Evolutionary conservation across 345 rosid species (phyloP).

Genomic region (Toxicodendron radicans): DNA sequence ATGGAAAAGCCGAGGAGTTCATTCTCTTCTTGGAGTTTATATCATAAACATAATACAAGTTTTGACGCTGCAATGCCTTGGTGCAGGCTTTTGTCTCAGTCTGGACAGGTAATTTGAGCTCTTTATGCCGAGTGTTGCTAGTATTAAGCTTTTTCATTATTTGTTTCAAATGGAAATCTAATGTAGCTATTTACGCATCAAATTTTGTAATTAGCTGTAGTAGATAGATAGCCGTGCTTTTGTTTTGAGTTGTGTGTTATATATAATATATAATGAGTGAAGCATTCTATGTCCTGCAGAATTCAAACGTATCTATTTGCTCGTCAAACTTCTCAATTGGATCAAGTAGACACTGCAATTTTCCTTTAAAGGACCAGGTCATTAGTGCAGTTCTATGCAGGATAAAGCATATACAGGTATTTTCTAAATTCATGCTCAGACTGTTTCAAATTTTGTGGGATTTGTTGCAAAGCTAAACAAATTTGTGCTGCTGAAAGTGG

Average conservation of each 20-base stretch:
- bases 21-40: constrained; percentile 40
- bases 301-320: constrained; percentile 50
- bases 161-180: not conserved
- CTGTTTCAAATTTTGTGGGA: not conserved
- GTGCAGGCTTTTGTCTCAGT: constrained; percentile 78
- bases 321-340: constrained; percentile 52
- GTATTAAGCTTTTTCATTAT: not conserved
- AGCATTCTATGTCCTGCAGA: constrained; percentile 43
- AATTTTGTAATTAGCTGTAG: not conserved
- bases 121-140: not conserved
- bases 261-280: not conserved
- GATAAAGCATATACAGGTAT: constrained; percentile 69
- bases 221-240: constrained; percentile 2
- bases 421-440: not conserved
- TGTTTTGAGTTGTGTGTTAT: not conserved
- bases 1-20: constrained; percentile 59
- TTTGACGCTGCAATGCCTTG: constrained; percentile 52
- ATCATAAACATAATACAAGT: constrained; percentile 44
- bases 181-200: not conserved
- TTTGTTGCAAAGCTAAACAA: not conserved
- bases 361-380: constrained; percentile 48
- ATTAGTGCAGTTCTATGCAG: constrained; percentile 53
- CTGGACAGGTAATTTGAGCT: constrained; percentile 54
- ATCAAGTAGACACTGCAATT: constrained; percentile 53
- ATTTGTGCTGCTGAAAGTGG: not conserved